Percentiles rank a stretch among this genome's conserved stretches.
Conservation (phyloP, 345 rosid genomes). For the sweet orange (Citrus sinensis) region DNA sequence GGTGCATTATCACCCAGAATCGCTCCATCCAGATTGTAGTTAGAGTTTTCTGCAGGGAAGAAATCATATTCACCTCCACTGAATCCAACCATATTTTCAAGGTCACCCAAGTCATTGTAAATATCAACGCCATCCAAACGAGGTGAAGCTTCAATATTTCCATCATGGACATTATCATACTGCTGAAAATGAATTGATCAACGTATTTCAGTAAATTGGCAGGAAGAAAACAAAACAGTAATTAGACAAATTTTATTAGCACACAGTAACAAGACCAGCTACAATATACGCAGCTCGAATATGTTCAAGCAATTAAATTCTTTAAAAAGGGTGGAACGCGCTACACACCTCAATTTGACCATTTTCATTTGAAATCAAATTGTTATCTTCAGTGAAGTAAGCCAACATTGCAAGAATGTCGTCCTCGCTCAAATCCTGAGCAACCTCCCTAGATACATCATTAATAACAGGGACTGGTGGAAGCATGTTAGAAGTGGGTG, state of each 20-base stretch:
- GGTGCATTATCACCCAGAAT: not conserved
- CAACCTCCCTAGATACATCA: constrained; percentile 8
- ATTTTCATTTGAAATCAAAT: not conserved
- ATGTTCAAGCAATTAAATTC: not conserved
- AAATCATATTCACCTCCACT: not conserved
- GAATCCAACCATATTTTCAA: not conserved
- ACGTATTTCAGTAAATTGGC: not conserved
- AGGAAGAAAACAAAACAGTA: not conserved
- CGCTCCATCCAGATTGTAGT: not conserved
- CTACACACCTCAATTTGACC: constrained; percentile 21
- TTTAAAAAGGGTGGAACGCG: not conserved
- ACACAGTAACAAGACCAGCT: not conserved
- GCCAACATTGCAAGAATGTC: constrained; percentile 29
- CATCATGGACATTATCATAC: not conserved
- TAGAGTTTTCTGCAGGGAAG: not conserved
- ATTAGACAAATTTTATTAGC: not conserved
- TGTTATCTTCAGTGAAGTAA: constrained; percentile 23
- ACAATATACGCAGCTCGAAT: not conserved
- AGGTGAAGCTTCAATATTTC: not conserved
- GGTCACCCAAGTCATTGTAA: constrained; percentile 20
- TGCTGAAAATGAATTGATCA: not conserved
- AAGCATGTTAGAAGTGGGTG: constrained; percentile 15
- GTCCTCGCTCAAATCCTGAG: constrained; percentile 10
- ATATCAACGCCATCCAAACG: constrained; percentile 9
- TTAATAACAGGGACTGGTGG: not conserved